Evolutionary conservation across 164 flowering plant genomes (phyloP), one percentile per base, ranked within the genome.

Genomic region (Santalum album): DNA sequence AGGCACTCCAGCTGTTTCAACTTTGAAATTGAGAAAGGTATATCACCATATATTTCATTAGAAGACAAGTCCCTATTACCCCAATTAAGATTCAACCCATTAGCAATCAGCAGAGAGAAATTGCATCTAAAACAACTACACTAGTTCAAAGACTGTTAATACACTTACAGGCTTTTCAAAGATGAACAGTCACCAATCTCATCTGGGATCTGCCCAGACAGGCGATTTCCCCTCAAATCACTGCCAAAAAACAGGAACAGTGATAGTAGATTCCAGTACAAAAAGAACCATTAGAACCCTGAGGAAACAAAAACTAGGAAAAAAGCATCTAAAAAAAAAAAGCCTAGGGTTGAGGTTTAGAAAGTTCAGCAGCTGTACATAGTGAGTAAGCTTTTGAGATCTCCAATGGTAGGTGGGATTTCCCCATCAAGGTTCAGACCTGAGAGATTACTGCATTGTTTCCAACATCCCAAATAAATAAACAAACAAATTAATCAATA

Each of bases 371-470:
- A 49, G 39, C 47, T 38, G 7, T 83, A 87, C 92, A 87, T 57
- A 0, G 78, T 60, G 25, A 61, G 58, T 22, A 87, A 65, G 64
- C 67, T 61, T 52, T 78, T 81, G 23, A 87, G 75, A 51, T 78
- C 69, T 54, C 96, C 92, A 23, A 85, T 72, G 12, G 92, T 64
- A 17, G 96, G 83, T 17, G 96, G 81, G 16, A 87, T 79, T 69
- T 94, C 99, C 11, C 99, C 99, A 54, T 72, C 90, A 42, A 94
- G 90, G 70, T 85, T 94, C 49, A 90, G 59, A 44, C 84, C 78
- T 17, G 99, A 87, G 0, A 94, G 75, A 67, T 94, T 94, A 19
- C 99, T 94, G 72, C 67, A 81, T 32, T 11, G 35, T 48, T 17
- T 36, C 17, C 15, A 63, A 55, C 19, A 49, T 35, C 42, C 25